Conservation (phyloP, 495 filamentous ascomycete species). For the Trichoderma virens region DNA sequence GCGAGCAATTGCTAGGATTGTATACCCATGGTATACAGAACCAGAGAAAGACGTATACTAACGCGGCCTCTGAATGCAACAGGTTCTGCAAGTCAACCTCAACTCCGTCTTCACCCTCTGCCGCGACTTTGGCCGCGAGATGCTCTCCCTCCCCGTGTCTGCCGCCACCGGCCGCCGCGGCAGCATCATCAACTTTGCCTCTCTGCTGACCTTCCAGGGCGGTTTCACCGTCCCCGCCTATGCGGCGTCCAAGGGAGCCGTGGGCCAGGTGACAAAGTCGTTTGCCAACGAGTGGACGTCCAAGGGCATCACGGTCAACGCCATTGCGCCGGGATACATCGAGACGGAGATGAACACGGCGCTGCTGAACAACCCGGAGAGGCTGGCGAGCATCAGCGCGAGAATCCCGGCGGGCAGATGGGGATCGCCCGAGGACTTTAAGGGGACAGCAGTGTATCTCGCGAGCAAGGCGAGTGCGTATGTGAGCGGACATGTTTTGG, state of each 20-base stretch:
- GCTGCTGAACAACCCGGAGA: slow-evolving; percentile 60
- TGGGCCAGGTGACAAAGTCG: slow-evolving; percentile 81
- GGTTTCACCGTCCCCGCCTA: slow-evolving; percentile 88
- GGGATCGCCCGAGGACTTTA: slow-evolving; percentile 85
- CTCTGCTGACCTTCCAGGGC: slow-evolving; percentile 81
- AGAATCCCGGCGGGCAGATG: slow-evolving; percentile 82
- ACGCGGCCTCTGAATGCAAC: neutral
- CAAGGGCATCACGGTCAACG: slow-evolving; percentile 73
- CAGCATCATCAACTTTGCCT: slow-evolving; percentile 79
- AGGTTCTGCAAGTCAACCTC: slow-evolving; percentile 80
- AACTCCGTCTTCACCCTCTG: slow-evolving; percentile 74
- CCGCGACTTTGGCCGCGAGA: slow-evolving; percentile 78
- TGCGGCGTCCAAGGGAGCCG: slow-evolving; percentile 79
- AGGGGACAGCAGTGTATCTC: slow-evolving; percentile 72
- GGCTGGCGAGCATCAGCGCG: slow-evolving; percentile 66
- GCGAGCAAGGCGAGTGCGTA: slow-evolving; percentile 70
- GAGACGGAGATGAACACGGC: slow-evolving; percentile 90
- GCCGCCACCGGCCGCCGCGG: slow-evolving; percentile 53
- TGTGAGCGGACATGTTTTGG: slow-evolving; percentile 71
- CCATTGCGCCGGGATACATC: slow-evolving; percentile 74
- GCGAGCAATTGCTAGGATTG: too few species aligned
- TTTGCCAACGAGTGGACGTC: slow-evolving; percentile 81
- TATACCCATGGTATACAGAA: neutral
- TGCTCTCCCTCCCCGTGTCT: slow-evolving; percentile 53
- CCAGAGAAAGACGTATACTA: neutral